Conservation (phyloP, 2,329 filamentous ascomycete genomes). For the Eurotiales sp. region DNA sequence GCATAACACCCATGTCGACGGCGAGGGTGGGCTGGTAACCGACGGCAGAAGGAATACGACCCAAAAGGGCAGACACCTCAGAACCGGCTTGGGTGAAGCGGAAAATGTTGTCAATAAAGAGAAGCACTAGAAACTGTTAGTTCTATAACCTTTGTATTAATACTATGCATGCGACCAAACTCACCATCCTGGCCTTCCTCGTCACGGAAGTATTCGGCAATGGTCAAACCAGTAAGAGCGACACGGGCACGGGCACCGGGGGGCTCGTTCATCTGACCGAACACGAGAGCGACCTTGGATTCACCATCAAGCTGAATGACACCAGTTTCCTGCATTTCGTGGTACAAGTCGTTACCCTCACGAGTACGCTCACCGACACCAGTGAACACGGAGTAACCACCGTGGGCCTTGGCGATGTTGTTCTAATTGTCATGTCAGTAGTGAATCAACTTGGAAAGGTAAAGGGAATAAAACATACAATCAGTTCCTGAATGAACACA, state of each 20-base stretch:
- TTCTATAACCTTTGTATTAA: background rate
- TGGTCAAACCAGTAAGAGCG: slow-evolving; percentile 77
- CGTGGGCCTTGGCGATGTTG: slow-evolving; percentile 99
- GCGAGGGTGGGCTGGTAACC: slow-evolving; percentile 99
- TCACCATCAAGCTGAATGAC: slow-evolving; percentile 99
- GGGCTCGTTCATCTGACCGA: slow-evolving; percentile 99
- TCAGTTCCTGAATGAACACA: slow-evolving; percentile 99
- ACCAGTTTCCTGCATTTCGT: slow-evolving; percentile 99
- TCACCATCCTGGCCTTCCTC: slow-evolving; percentile 81
- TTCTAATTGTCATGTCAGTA: slow-evolving; percentile 56
- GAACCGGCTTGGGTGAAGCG: slow-evolving; percentile 99
- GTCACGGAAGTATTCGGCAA: slow-evolving; percentile 74
- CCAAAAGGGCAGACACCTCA: slow-evolving; percentile 97
- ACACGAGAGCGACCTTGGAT: slow-evolving; percentile 98
- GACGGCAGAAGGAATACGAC: slow-evolving; percentile 99
- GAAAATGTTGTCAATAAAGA: slow-evolving; percentile 99
- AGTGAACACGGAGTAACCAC: slow-evolving; percentile 99
- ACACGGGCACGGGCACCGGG: slow-evolving; percentile 99
- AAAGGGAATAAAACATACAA: slow-evolving; percentile 53
- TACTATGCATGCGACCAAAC: slow-evolving; percentile 33
- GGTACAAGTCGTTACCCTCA: slow-evolving; percentile 99
- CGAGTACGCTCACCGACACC: slow-evolving; percentile 99
- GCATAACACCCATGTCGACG: slow-evolving; percentile 99
- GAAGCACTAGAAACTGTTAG: slow-evolving; percentile 62
- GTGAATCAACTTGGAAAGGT: background rate